Conservation (phyloP, 768 basidiomycete species). For the Pleurotus giganteus region DNA sequence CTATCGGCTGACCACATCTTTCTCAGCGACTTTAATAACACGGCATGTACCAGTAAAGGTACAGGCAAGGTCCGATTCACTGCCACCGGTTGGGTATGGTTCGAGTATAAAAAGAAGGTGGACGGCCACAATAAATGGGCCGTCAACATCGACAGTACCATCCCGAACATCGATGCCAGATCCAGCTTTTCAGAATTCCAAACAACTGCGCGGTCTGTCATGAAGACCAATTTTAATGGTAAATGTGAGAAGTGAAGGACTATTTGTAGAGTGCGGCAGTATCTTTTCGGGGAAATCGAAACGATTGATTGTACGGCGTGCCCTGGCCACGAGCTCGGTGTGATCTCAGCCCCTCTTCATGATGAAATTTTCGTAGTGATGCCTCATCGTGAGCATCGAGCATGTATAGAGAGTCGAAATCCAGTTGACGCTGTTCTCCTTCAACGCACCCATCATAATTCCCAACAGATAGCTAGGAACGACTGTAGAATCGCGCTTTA, state of each 20-base stretch:
- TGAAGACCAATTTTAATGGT: neutral
- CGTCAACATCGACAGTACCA: conserved; percentile 3
- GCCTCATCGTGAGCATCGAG: no score
- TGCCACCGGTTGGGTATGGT: conserved; percentile 17
- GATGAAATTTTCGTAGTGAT: no score
- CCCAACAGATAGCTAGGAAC: no score
- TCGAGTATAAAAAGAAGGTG: conserved; percentile 13
- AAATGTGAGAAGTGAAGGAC: neutral
- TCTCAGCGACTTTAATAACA: conserved; percentile 3
- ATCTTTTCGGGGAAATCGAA: no score
- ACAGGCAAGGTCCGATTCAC: conserved; percentile 11
- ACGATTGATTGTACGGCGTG: no score
- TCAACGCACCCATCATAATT: no score
- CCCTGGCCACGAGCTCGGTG: no score
- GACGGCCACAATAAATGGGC: conserved; percentile 15
- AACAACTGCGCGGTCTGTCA: neutral
- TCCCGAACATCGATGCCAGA: conserved; percentile 12
- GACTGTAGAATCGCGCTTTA: no score
- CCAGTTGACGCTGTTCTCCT: no score
- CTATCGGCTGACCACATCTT: neutral
- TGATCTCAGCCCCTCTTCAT: no score
- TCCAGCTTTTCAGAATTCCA: conserved; percentile 12
- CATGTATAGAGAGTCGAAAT: no score
- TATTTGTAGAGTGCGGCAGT: no score
- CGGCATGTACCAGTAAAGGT: conserved; percentile 12